Evolutionary conservation across 768 basidiomycete genomes (phyloP), one percentile per base, ranked within the genome.

Genomic region (Amanita exitialis): DNA sequence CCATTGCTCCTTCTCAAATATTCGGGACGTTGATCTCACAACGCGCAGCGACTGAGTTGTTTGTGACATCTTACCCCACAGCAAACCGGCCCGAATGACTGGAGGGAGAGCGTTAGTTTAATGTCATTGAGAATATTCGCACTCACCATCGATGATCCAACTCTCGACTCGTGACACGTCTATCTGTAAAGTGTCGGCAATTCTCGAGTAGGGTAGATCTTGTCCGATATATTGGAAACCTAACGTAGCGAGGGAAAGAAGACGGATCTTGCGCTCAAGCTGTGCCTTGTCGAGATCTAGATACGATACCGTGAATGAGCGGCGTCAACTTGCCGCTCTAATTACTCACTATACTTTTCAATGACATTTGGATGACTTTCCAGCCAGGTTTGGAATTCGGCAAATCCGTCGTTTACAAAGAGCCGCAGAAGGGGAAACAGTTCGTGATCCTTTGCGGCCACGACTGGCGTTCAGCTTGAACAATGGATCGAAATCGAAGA

Each of bases 41-140:
- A 93, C 76, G 55, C 80, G 81, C 35, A 93, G 67, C 44, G 78
- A 80, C 59, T 87, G 83, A 7, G 80, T 74, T 1, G 82, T 79
- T 62, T 94, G 91, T 1, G 88, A 87, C 44, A 94, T 82, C 64
- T 89, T 91, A 34, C 86, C 91, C 46, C 81, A 79, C 28, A 92
- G 63, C 41, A 93, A 77, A 23, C 85, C 82, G 2, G 81, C 77
- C 49, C 90, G 86, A 57, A 93, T 90, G 51, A 85, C 90, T 91
- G 57, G 25, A 55, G 34, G 8, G 44, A 30, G 49, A 51, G 51
- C 35, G 36, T 32, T 34, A 50, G 21, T 53, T 50, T 23, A 42
- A 43, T 32, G 10, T 9, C 32, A 32, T 2, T 32, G 32, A 13
- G 32, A 32, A 32, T 32, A 4, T 13, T 13, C 28, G 28, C 47